phyloP scores from a whole-genome alignment of 23 red algal genomes.

The Gracilaria vermiculophylla region DNA sequence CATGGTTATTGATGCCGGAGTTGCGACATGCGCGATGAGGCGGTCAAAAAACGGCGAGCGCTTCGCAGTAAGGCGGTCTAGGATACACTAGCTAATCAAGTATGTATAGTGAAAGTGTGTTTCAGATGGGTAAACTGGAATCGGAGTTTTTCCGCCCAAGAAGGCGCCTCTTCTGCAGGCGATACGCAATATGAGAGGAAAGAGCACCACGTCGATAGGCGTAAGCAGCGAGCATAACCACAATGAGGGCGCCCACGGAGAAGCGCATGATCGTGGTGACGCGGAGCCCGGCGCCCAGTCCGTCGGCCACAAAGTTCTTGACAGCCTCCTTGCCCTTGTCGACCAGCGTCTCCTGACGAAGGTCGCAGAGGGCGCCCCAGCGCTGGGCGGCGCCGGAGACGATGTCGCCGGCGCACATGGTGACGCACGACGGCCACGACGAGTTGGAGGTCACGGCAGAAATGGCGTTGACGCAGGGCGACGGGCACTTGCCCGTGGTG shows the following conservation, averaged over 20 bases:
- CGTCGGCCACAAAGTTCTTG: slow-evolving; percentile 43
- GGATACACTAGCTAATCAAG: neutral
- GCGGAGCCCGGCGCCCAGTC: neutral
- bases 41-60: neutral
- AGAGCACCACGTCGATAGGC: slow-evolving; percentile 42
- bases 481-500: slow-evolving; percentile 41
- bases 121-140: slow-evolving; percentile 19
- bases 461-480: slow-evolving; percentile 1
- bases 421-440: slow-evolving; percentile 30
- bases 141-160: slow-evolving; percentile 60
- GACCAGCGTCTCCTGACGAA: slow-evolving; percentile 34
- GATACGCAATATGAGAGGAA: slow-evolving; percentile 31
- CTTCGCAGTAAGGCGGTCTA: neutral
- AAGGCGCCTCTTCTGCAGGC: slow-evolving; percentile 32
- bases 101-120: neutral
- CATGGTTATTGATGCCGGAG: too few relatives aligned
- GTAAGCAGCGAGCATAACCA: slow-evolving; percentile 6
- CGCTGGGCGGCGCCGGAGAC: slow-evolving; percentile 44
- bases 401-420: slow-evolving; percentile 48
- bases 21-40: too few relatives aligned
- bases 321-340: slow-evolving; percentile 75
- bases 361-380: slow-evolving; percentile 29
- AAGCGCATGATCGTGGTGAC: slow-evolving; percentile 12
- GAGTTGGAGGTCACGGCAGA: neutral
- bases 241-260: slow-evolving; percentile 19